Conservation (phyloP, 2,329 filamentous ascomycete genomes). For the Trichoderma gracile region DNA sequence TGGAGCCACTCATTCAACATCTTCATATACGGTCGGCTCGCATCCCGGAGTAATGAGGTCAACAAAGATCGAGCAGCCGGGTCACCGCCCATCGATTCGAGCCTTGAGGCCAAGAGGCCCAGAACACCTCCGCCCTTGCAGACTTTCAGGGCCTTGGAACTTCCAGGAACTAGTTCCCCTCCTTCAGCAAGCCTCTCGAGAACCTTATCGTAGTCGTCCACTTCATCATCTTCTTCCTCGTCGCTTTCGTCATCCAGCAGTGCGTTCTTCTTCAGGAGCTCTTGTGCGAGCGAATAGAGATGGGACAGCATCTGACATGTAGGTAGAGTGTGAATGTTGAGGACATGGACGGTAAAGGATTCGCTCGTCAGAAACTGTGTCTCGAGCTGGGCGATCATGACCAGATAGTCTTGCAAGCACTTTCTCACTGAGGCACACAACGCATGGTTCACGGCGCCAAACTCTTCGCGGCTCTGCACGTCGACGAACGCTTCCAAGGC, state of each 20-base stretch:
- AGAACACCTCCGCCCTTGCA: conserved; percentile 98
- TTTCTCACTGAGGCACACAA: conserved; percentile 93
- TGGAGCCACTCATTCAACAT: conserved; percentile 99
- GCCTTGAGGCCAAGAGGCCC: conserved; percentile 76
- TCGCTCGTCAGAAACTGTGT: conserved; percentile 88
- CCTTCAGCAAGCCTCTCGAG: conserved; percentile 86
- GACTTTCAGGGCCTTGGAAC: conserved; percentile 82
- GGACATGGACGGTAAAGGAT: conserved; percentile 86
- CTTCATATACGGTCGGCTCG: conserved; percentile 91
- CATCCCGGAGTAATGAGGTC: conserved; percentile 79
- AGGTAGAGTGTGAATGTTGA: conserved; percentile 87
- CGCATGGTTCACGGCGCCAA: conserved; percentile 92
- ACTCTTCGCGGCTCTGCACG: conserved; percentile 88
- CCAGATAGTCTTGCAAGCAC: conserved; percentile 87
- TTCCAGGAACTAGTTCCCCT: conserved; percentile 74
- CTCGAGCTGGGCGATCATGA: conserved; percentile 90
- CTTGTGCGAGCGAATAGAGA: conserved; percentile 81
- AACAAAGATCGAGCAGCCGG: conserved; percentile 81
- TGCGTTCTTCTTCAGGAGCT: conserved; percentile 84
- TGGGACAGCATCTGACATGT: conserved; percentile 91
- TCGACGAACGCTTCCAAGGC: conserved; percentile 92
- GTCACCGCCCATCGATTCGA: conserved; percentile 91
- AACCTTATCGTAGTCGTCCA: conserved; percentile 88
- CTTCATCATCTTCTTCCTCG: conserved; percentile 67
- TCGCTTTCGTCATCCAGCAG: conserved; percentile 79